These are phyloP conservation scores for Thermothielavioides terrestris DNA, from an alignment of 495 filamentous ascomycete genomes.

Conservation along the genomic window DNA sequence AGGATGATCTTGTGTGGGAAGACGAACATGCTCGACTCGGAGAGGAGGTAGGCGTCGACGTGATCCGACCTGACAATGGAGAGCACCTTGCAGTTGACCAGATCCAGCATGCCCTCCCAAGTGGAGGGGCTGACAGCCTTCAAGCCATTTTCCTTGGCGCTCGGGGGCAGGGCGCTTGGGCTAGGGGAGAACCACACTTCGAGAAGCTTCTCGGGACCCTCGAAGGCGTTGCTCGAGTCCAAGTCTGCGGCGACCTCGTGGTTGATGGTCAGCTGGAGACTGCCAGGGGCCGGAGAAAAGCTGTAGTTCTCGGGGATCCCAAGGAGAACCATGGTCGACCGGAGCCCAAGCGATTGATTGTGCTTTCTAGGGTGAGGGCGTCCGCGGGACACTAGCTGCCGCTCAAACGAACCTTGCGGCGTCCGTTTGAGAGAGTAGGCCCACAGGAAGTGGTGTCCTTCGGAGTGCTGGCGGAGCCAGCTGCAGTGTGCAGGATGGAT, in stretches of 20 bases:
- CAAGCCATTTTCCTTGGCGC: constrained; percentile 63
- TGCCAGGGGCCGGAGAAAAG: constrained; percentile 69
- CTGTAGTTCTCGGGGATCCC: constrained; percentile 72
- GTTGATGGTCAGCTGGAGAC: constrained; percentile 90
- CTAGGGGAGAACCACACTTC: constrained; percentile 97
- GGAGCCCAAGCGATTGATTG: constrained; percentile 14
- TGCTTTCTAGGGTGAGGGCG: constrained; percentile 27
- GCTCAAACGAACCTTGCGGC: constrained; percentile 86
- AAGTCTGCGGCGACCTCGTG: constrained; percentile 89
- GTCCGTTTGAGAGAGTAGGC: constrained; percentile 92
- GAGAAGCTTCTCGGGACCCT: constrained; percentile 96
- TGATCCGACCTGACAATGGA: constrained; percentile 91
- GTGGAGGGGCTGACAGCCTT: constrained; percentile 75
- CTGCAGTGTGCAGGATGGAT: constrained; percentile 32
- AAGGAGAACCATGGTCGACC: constrained; percentile 70
- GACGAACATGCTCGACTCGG: constrained; percentile 99
- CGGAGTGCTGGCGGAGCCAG: constrained; percentile 50
- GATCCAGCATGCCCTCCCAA: constrained; percentile 95
- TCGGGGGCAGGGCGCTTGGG: constrained; percentile 59
- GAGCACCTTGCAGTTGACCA: constrained; percentile 97
- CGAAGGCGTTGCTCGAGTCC: constrained; percentile 94
- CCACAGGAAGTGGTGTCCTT: constrained; percentile 56
- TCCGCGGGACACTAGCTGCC: constrained; percentile 60
- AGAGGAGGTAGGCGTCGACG: constrained; percentile 94
- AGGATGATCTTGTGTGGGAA: constrained; percentile 98